These are phyloP conservation scores for Suillus clintonianus DNA, from an alignment of 768 basidiomycete species.

Conservation along the genomic window DNA sequence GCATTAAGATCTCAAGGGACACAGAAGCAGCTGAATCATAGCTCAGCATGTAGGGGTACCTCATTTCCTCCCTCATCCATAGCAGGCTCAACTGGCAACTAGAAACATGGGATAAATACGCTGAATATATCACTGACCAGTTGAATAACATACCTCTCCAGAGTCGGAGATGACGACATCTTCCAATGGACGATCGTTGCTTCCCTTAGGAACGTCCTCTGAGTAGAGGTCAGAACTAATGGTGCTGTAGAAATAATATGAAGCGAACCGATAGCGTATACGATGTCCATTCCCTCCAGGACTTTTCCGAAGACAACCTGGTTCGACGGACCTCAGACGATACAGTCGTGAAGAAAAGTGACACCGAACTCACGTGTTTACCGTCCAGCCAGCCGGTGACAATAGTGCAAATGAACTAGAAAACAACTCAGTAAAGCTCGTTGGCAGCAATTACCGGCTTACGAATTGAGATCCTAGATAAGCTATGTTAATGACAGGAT, in stretches of 20 bases:
- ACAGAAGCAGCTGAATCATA: constrained; percentile 56
- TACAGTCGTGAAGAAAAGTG: background rate
- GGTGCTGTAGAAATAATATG: background rate
- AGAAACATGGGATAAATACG: constrained; percentile 5
- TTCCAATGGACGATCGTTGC: constrained; percentile 70
- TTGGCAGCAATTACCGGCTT: constrained; percentile 22
- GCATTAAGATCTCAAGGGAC: constrained; percentile 40
- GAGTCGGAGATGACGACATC: constrained; percentile 81
- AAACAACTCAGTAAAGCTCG: background rate
- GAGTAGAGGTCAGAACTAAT: constrained; percentile 16
- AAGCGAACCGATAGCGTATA: constrained; percentile 67
- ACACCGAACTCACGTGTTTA: constrained; percentile 62
- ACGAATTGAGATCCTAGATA: constrained; percentile 83
- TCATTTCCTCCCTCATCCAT: constrained; percentile 72
- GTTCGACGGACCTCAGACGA: constrained; percentile 12
- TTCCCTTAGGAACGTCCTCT: constrained; percentile 77
- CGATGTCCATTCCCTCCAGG: constrained; percentile 89
- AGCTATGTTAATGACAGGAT: constrained; percentile 12
- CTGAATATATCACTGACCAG: constrained; percentile 11
- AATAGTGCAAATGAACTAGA: constrained; percentile 89
- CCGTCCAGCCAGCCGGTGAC: constrained; percentile 89
- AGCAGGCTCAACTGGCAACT: constrained; percentile 57
- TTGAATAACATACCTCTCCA: constrained; percentile 70
- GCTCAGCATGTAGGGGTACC: constrained; percentile 95
- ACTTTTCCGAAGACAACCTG: constrained; percentile 94